These are phyloP conservation scores for Carallia brachiata DNA, from an alignment of 345 rosid species.

Conservation along the genomic window DNA sequence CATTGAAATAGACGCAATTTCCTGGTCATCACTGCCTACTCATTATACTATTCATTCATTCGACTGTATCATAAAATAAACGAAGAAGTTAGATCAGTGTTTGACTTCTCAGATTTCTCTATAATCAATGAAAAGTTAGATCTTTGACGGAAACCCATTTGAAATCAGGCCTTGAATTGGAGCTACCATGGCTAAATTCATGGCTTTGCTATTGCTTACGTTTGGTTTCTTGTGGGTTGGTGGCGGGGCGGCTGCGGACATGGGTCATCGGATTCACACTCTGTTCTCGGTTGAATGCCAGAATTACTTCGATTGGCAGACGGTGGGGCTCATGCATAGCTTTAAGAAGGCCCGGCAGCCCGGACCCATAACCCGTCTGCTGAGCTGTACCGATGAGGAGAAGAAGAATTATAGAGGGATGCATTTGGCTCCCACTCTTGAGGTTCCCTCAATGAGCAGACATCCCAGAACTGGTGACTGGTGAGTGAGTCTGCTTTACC, in stretches of 20 bases:
- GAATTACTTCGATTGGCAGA: conserved; percentile 97
- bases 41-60: background rate
- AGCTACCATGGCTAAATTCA: conserved; percentile 39
- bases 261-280: conserved; percentile 73
- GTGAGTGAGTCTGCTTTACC: conserved; percentile 30
- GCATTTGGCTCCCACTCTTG: conserved; percentile 85
- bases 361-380: conserved; percentile 85
- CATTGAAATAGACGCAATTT: background rate
- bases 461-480: conserved; percentile 95
- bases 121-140: conserved; percentile 35
- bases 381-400: conserved; percentile 92
- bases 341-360: conserved; percentile 85
- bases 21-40: conserved; percentile 5
- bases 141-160: conserved; percentile 32
- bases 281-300: conserved; percentile 96
- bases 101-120: conserved; percentile 37
- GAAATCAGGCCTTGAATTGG: conserved; percentile 31
- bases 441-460: conserved; percentile 90
- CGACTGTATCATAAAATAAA: too few species aligned
- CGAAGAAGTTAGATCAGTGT: conserved; percentile 3
- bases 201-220: conserved; percentile 13
- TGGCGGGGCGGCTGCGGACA: conserved; percentile 32
- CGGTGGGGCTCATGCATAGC: conserved; percentile 90
- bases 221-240: conserved; percentile 23
- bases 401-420: conserved; percentile 72